These are phyloP conservation scores for Calonectria henricotiae DNA, from an alignment of 2,329 filamentous ascomycete genomes.

Conservation along the genomic window DNA sequence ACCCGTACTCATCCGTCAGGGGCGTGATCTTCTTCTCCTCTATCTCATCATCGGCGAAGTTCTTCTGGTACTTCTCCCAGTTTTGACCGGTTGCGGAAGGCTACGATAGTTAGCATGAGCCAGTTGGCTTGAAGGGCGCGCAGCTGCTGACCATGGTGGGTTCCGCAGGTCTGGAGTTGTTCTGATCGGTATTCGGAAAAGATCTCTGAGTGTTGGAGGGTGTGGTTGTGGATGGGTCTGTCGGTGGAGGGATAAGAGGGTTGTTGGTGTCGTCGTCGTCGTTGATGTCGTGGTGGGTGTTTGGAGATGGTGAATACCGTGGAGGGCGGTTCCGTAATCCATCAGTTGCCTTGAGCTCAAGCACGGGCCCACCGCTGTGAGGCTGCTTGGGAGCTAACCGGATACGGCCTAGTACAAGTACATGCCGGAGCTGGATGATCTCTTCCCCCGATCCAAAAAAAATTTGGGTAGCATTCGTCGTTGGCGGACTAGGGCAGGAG, in stretches of 20 bases:
- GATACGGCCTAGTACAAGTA: slow-evolving; percentile 47
- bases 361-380: slow-evolving; percentile 53
- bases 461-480: slow-evolving; percentile 56
- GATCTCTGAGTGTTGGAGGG: not conserved
- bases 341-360: slow-evolving; percentile 61
- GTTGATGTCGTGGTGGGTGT: slow-evolving; percentile 45
- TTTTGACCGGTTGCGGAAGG: slow-evolving; percentile 93
- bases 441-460: slow-evolving; percentile 62
- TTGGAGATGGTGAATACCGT: slow-evolving; percentile 56
- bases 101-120: slow-evolving; percentile 67
- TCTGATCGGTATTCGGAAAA: slow-evolving; percentile 2
- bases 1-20: slow-evolving; percentile 90
- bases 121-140: slow-evolving; percentile 31
- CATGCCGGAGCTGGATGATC: slow-evolving; percentile 61
- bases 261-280: slow-evolving; percentile 38
- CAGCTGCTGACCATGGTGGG: slow-evolving; percentile 62
- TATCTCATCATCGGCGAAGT: slow-evolving; percentile 94
- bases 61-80: slow-evolving; percentile 99
- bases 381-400: slow-evolving; percentile 50
- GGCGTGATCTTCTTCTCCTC: slow-evolving; percentile 99
- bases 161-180: slow-evolving; percentile 50
- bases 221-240: slow-evolving; percentile 26
- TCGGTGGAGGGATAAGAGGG: slow-evolving; percentile 34
- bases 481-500: slow-evolving; percentile 60
- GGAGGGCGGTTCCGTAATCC: slow-evolving; percentile 61